These are phyloP conservation scores for Alternaria ethzedia DNA, from an alignment of 2,329 filamentous ascomycete species.

Conservation along the genomic window DNA sequence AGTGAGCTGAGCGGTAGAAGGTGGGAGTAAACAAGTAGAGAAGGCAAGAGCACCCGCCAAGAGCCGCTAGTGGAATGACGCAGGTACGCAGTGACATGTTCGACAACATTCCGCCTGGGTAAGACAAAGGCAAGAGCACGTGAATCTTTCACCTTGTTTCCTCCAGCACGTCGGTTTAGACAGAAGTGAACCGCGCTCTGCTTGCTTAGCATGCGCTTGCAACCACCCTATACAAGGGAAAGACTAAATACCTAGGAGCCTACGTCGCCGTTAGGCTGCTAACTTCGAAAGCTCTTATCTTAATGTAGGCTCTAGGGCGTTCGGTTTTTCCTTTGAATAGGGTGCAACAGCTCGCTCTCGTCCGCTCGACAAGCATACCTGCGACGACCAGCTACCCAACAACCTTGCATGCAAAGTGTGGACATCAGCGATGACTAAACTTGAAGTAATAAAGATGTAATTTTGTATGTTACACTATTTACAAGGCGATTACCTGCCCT, in stretches of 20 bases:
- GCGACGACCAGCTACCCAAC: not conserved
- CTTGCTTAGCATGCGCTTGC: not conserved
- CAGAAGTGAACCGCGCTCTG: not conserved
- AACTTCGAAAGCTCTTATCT: too few relatives aligned
- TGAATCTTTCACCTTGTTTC: fast-evolving
- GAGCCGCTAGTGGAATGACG: not conserved
- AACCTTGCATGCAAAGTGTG: not conserved
- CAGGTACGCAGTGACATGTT: not conserved
- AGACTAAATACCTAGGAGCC: too few relatives aligned
- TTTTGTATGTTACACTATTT: not conserved
- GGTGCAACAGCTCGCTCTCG: not conserved
- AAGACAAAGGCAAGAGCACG: not conserved
- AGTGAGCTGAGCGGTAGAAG: not conserved
- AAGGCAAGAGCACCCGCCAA: not conserved
- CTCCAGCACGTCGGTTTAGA: not conserved
- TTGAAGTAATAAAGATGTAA: not conserved
- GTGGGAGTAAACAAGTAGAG: not conserved
- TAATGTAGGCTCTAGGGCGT: too few relatives aligned
- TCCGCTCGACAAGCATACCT: not conserved
- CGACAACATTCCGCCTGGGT: not conserved
- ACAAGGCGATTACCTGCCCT: not conserved
- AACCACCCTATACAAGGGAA: too few relatives aligned
- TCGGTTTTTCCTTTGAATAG: too few relatives aligned
- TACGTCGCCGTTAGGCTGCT: too few relatives aligned
- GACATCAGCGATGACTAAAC: too few relatives aligned